Evolutionary conservation across 2,329 filamentous ascomycete genomes (phyloP).

Genomic region (Microthyrium microscopicum): DNA sequence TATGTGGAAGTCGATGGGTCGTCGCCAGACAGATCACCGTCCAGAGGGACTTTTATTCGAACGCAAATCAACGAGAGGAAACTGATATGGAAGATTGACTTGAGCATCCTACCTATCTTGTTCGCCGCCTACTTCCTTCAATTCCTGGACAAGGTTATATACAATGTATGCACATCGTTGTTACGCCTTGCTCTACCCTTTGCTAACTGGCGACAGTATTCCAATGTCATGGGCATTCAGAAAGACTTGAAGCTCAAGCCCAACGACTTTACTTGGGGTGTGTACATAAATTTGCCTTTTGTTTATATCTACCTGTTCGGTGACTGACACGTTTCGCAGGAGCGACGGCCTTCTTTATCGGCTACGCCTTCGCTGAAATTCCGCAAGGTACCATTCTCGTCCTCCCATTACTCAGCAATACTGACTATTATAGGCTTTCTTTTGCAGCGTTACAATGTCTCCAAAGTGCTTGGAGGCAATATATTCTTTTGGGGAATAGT

Average conservation of each 20-base stretch:
- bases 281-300: too few species aligned
- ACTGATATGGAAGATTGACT: conserved; percentile 20
- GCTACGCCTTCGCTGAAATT: conserved; percentile 9
- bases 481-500: conserved; percentile 31
- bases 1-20: too few species aligned
- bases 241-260: conserved; percentile 19
- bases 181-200: neutral
- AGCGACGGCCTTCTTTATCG: conserved; percentile 10
- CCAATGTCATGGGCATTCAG: conserved; percentile 25
- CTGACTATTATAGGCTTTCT: conserved; percentile 3
- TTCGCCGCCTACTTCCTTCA: conserved; percentile 22
- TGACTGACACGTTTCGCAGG: too few species aligned
- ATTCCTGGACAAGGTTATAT: conserved; percentile 24
- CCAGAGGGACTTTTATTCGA: too few species aligned
- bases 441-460: conserved; percentile 8
- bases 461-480: conserved; percentile 21
- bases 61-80: conserved; percentile 5
- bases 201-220: conserved; percentile 14
- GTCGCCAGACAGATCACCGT: too few species aligned
- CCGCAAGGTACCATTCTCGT: conserved; percentile 7
- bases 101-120: conserved; percentile 25
- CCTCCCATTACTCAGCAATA: neutral
- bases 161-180: conserved; percentile 13
- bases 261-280: conserved; percentile 18
- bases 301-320: too few species aligned